Conservation (phyloP, 371 early-diverging fungal species). For the Zychaea mexicana region DNA sequence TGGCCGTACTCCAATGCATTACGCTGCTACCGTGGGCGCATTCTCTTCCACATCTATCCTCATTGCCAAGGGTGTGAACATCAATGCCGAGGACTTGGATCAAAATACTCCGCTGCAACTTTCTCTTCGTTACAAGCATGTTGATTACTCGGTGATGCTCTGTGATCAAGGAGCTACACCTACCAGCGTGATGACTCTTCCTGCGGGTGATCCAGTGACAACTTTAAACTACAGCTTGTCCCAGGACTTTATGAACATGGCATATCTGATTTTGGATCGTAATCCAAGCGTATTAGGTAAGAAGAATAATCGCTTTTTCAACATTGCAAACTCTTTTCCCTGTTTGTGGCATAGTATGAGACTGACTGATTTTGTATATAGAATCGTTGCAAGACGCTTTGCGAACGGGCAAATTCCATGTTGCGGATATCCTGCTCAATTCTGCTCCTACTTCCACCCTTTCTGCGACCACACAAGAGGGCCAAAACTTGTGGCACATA, state of each 20-base stretch:
- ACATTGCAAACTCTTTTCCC: background rate
- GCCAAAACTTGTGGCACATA: conserved; percentile 53
- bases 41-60: conserved; percentile 57
- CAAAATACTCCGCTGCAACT: conserved; percentile 53
- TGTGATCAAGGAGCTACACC: conserved; percentile 44
- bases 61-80: conserved; percentile 29
- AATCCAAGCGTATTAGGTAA: conserved; percentile 35
- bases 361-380: background rate
- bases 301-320: background rate
- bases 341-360: too few species aligned
- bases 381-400: conserved; percentile 52
- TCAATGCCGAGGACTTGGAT: conserved; percentile 52
- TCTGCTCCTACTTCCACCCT: conserved; percentile 18
- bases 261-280: conserved; percentile 54
- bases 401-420: conserved; percentile 50
- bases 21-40: conserved; percentile 60
- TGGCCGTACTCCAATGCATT: conserved; percentile 62
- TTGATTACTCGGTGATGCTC: conserved; percentile 61
- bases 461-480: conserved; percentile 10
- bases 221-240: conserved; percentile 45
- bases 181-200: conserved; percentile 21
- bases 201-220: conserved; percentile 29
- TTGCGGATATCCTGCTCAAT: conserved; percentile 48
- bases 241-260: conserved; percentile 52
- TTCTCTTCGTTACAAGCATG: conserved; percentile 45